These are phyloP conservation scores for Neurospora sp. DNA, from an alignment of 495 filamentous ascomycete genomes.

Conservation along the genomic window DNA sequence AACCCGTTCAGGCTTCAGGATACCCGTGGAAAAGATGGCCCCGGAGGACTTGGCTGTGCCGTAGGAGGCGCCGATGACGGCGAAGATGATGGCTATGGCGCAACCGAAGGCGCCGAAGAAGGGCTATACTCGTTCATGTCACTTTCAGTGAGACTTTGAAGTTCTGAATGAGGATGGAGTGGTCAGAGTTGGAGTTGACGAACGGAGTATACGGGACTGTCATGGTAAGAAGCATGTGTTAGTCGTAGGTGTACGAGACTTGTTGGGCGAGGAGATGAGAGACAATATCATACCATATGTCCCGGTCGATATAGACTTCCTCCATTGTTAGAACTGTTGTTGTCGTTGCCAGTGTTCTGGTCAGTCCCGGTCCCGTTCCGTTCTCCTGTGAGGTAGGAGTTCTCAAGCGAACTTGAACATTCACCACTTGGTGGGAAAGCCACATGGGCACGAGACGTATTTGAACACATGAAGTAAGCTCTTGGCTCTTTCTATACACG, in stretches of 20 bases:
- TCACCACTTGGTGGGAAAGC: background rate
- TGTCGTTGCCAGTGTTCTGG: background rate
- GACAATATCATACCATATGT: constrained; percentile 8
- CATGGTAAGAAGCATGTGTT: constrained; percentile 2
- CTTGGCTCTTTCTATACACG: background rate
- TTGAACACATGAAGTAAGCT: background rate
- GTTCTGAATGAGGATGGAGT: background rate
- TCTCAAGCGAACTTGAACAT: background rate
- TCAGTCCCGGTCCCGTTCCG: background rate
- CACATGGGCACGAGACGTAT: background rate
- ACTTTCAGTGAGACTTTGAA: background rate
- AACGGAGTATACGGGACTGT: constrained; percentile 36
- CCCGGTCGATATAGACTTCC: background rate
- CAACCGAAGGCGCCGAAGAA: constrained; percentile 43
- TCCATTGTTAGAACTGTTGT: background rate
- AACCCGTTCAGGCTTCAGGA: constrained; percentile 60
- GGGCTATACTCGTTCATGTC: constrained; percentile 13
- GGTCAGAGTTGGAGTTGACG: constrained; percentile 1
- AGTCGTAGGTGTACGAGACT: background rate
- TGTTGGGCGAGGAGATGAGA: no score
- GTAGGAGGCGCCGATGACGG: constrained; percentile 76
- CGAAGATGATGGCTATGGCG: constrained; percentile 56
- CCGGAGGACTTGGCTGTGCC: constrained; percentile 78
- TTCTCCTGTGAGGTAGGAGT: no score
- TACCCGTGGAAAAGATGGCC: constrained; percentile 59